Evolutionary conservation across 108 stramenopile species (phyloP).

Genomic region (Cyclotella cryptica): DNA sequence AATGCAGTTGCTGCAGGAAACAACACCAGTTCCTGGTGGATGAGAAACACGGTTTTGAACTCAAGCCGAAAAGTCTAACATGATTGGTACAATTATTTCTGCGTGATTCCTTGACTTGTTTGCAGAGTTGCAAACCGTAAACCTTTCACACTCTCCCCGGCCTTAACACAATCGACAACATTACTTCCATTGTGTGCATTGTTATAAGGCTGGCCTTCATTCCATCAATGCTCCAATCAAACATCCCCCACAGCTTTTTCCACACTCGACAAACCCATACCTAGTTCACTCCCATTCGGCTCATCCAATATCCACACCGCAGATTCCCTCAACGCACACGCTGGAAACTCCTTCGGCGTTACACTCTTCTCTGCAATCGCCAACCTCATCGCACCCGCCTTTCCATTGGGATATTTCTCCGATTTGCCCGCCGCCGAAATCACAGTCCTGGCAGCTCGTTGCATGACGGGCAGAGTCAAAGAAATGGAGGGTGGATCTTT

Average conservation of each 20-base stretch:
- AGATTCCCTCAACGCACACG: constrained; percentile 62
- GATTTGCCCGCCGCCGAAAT: constrained; percentile 75
- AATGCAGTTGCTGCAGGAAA: too few relatives aligned
- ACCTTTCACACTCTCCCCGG: too few relatives aligned
- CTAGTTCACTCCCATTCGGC: constrained; percentile 65
- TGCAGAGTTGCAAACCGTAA: too few relatives aligned
- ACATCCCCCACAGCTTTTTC: constrained; percentile 50
- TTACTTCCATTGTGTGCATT: too few relatives aligned
- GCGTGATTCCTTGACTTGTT: too few relatives aligned
- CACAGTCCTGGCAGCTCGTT: constrained; percentile 62
- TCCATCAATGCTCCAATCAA: neutral
- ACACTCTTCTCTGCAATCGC: constrained; percentile 67
- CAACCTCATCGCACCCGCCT: constrained; percentile 71
- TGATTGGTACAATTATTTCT: too few relatives aligned
- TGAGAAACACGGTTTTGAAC: too few relatives aligned
- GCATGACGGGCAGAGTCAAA: constrained; percentile 78
- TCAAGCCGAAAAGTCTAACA: too few relatives aligned
- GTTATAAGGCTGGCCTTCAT: too few relatives aligned
- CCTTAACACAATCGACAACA: too few relatives aligned
- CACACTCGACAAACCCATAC: constrained; percentile 31
- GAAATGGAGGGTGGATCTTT: constrained; percentile 81
- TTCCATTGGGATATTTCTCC: constrained; percentile 85
- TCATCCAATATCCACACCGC: constrained; percentile 82
- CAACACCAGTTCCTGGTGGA: too few relatives aligned
- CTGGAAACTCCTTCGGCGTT: constrained; percentile 71